Percentiles rank a stretch among this genome's conserved stretches.
Conservation (phyloP, 352 stramenopile species). For the Thalassiosira mediterranea region DNA sequence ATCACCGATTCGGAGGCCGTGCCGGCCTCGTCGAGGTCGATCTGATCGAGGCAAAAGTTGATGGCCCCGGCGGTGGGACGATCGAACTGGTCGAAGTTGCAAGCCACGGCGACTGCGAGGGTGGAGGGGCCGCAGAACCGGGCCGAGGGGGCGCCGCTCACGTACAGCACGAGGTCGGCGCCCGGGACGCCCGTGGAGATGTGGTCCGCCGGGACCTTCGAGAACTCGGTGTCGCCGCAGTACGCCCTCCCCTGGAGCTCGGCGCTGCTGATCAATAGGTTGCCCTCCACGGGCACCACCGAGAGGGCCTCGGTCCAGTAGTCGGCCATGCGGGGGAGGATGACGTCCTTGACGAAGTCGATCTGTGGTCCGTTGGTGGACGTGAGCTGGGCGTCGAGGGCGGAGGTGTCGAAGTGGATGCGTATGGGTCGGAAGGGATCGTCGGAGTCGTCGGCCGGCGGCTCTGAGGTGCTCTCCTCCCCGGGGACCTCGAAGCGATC, state of each 20-base stretch:
- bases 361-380: slow-evolving; percentile 56
- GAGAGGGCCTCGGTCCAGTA: slow-evolving; percentile 71
- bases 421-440: slow-evolving; percentile 71
- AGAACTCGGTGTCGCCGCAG: slow-evolving; percentile 80
- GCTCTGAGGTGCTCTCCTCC: not conserved
- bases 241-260: slow-evolving; percentile 65
- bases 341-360: slow-evolving; percentile 66
- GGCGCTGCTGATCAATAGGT: slow-evolving; percentile 59
- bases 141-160: slow-evolving; percentile 59
- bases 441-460: not conserved
- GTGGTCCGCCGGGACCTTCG: slow-evolving; percentile 58
- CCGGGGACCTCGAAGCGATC: slow-evolving; percentile 4
- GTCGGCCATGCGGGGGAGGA: slow-evolving; percentile 57
- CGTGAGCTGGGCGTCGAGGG: slow-evolving; percentile 54
- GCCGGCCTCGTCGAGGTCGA: slow-evolving; percentile 64
- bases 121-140: slow-evolving; percentile 71
- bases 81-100: slow-evolving; percentile 81
- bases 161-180: slow-evolving; percentile 76
- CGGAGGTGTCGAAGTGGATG: slow-evolving; percentile 70
- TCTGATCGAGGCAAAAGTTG: slow-evolving; percentile 81
- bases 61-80: slow-evolving; percentile 75
- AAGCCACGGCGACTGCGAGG: slow-evolving; percentile 76
- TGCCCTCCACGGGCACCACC: slow-evolving; percentile 69
- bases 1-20: slow-evolving; percentile 55
- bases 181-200: slow-evolving; percentile 63